Conservation (phyloP, 345 rosid species). For the Eucalyptus rudis region DNA sequence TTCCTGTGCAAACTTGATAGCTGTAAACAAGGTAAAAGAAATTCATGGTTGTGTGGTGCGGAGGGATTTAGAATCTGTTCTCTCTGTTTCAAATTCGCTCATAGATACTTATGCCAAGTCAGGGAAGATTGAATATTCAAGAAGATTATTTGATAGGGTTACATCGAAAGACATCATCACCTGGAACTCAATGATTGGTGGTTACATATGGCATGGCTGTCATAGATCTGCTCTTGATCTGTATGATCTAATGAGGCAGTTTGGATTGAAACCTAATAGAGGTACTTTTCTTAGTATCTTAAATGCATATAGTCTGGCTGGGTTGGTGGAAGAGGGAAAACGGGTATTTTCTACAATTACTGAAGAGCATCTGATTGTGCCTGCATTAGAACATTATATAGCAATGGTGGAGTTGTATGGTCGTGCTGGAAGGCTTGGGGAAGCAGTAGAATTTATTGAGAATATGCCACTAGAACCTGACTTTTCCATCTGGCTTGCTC, state of each 20-base stretch:
- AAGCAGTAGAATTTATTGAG: constrained; percentile 59
- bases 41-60: constrained; percentile 61
- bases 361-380: constrained; percentile 48
- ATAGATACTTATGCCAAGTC: constrained; percentile 69
- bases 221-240: constrained; percentile 45
- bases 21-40: constrained; percentile 62
- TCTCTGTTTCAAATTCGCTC: constrained; percentile 59
- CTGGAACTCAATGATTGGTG: constrained; percentile 62
- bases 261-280: constrained; percentile 50
- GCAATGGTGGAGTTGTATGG: constrained; percentile 68
- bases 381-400: constrained; percentile 62
- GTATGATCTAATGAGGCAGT: constrained; percentile 37
- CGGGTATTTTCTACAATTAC: constrained; percentile 45
- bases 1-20: constrained; percentile 59
- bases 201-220: constrained; percentile 51
- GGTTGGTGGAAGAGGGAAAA: constrained; percentile 54
- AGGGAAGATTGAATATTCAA: constrained; percentile 56
- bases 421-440: constrained; percentile 51
- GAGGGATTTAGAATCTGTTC: constrained; percentile 43
- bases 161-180: constrained; percentile 47
- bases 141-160: constrained; percentile 42
- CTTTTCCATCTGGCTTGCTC: constrained; percentile 52
- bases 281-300: constrained; percentile 58
- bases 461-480: constrained; percentile 58
- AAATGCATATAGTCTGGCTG: constrained; percentile 51